Base-by-base conservation (phyloP, 164 flowering plant species). In the Aristolochia californica region DNA sequence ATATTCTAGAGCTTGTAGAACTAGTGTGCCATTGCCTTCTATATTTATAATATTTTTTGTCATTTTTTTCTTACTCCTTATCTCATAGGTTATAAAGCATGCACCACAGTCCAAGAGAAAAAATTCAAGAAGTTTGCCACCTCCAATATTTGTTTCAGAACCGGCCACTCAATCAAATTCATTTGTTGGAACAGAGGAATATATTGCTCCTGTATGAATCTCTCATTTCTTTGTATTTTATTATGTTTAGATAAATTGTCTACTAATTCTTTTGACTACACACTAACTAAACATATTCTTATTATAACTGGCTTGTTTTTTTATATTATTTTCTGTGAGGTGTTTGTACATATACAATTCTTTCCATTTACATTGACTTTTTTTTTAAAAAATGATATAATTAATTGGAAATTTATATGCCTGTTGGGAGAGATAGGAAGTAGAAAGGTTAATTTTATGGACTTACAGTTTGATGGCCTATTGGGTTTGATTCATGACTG, bases 121-220 rank as follows among this genome's bases (percentile, higher is more conserved):
- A 72, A 82, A 75, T 66, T 83, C 91, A 2, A 76, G 73, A 60
- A 81, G 66, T 66, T 83, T 67, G 65, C 84, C 81, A 14, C 94
- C 81, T 43, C 98, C 95, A 60, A 71, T 66, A 23, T 87, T 93
- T 79, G 78, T 88, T 65, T 95, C 98, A 61, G 96, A 88, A 64
- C 98, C 98, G 26, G 58, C 57, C 47, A 66, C 87, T 34, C 91
- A 82, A 26, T 88, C 98, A 58, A 88, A 93, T 78, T 93, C 98
- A 26, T 93, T 93, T 75, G 98, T 93, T 59, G 98, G 98, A 55
- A 93, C 98, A 18, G 98, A 93, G 78, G 98, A 88, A 69, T 93
- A 93, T 66, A 93, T 93, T 77, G 91, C 98, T 72, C 98, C 98
- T 65, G 98, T 93, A 83, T 60, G 83, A 54, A 66, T 43, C 43